Conservation (phyloP, 495 filamentous ascomycete species). For the Pseudevernia furfuracea region DNA sequence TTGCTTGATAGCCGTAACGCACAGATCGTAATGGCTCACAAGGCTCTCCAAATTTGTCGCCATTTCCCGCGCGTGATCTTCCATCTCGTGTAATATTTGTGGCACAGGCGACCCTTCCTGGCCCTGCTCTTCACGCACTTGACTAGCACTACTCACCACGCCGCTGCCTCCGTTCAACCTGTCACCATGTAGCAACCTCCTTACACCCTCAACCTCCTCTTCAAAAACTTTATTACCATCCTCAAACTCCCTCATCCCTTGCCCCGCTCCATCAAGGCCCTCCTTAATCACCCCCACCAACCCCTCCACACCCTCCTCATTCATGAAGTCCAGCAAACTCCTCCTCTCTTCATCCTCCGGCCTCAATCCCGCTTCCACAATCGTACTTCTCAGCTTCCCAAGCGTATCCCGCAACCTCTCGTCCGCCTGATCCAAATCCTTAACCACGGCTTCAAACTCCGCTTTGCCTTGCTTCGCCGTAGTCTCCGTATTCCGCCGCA, state of each 20-base stretch:
- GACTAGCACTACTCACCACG: conserved; percentile 15
- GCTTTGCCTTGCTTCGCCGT: conserved; percentile 35
- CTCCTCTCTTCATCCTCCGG: conserved; percentile 58
- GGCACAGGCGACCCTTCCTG: conserved; percentile 48
- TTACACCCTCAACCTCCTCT: conserved; percentile 55
- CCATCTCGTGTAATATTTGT: conserved; percentile 60
- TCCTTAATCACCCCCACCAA: conserved; percentile 58
- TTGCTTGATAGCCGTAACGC: conserved; percentile 82
- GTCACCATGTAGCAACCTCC: conserved; percentile 26
- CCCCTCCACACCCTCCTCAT: conserved; percentile 66
- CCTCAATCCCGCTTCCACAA: conserved; percentile 67
- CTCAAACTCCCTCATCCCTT: conserved; percentile 49
- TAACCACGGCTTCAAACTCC: conserved; percentile 58
- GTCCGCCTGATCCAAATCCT: conserved; percentile 67
- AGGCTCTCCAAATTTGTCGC: conserved; percentile 72
- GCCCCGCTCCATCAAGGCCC: conserved; percentile 52
- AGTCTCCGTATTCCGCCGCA: conserved; percentile 44
- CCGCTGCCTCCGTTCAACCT: neutral
- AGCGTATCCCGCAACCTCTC: conserved; percentile 63
- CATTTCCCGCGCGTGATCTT: conserved; percentile 76
- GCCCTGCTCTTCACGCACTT: conserved; percentile 31
- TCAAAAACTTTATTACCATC: conserved; percentile 42
- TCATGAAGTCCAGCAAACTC: conserved; percentile 82
- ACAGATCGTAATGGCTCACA: conserved; percentile 89
- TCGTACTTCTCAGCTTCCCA: conserved; percentile 56